Evolutionary conservation across 441 rosid species (phyloP).

Genomic region (Populus tomentosa): DNA sequence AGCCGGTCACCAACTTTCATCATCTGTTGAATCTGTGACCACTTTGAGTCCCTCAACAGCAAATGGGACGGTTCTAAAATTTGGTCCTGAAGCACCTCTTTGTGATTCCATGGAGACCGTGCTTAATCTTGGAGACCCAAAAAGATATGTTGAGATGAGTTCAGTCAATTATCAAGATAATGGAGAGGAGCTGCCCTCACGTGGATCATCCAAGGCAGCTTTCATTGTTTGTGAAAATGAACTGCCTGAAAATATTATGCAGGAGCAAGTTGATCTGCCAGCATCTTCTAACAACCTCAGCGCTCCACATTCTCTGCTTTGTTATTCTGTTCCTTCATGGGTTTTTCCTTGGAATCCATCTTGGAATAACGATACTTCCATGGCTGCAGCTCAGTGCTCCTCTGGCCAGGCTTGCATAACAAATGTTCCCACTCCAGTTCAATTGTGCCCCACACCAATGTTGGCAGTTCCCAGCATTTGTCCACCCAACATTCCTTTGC

Average conservation of each 20-base stretch:
- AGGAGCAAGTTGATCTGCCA: slow-evolving; percentile 26
- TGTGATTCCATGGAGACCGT: slow-evolving; percentile 53
- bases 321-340: slow-evolving; percentile 43
- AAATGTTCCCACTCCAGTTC: slow-evolving; percentile 28
- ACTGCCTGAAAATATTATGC: slow-evolving; percentile 22
- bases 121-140: slow-evolving; percentile 50
- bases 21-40: slow-evolving; percentile 36
- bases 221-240: slow-evolving; percentile 26
- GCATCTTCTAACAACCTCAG: slow-evolving; percentile 27
- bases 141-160: slow-evolving; percentile 27
- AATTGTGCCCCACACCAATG: slow-evolving; percentile 49
- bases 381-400: slow-evolving; percentile 26
- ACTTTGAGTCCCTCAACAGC: slow-evolving; percentile 32
- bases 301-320: slow-evolving; percentile 24
- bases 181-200: slow-evolving; percentile 34
- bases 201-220: slow-evolving; percentile 30
- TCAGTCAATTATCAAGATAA: slow-evolving; percentile 25
- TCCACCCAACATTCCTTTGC: slow-evolving; percentile 49
- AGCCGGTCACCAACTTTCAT: slow-evolving; percentile 31
- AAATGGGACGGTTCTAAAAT: slow-evolving; percentile 51
- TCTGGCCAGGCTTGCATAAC: slow-evolving; percentile 24
- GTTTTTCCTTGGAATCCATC: slow-evolving; percentile 42
- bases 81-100: slow-evolving; percentile 54
- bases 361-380: slow-evolving; percentile 33
- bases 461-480: slow-evolving; percentile 53